These are phyloP conservation scores for Antitrichia curtipendula DNA, from an alignment of 225 moss, liverwort and hornwort genomes.

Conservation along the genomic window DNA sequence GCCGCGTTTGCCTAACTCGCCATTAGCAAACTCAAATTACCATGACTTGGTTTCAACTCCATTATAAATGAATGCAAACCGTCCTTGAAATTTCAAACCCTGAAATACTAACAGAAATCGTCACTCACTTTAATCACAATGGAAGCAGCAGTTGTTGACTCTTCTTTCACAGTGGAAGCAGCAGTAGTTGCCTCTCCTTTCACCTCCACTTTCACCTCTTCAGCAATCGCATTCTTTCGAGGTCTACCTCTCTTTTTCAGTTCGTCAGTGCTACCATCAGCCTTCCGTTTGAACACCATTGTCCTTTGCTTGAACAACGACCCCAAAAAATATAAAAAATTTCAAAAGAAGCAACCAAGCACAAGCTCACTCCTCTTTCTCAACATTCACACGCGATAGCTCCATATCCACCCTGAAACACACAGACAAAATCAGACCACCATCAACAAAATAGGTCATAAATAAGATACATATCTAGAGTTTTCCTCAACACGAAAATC, in stretches of 20 bases:
- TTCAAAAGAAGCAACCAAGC: not conserved
- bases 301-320: not conserved
- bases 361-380: not conserved
- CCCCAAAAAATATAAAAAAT: not conserved
- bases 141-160: not conserved
- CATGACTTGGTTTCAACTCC: not conserved
- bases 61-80: not conserved
- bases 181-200: not conserved
- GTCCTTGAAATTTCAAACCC: not conserved
- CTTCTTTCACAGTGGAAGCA: not conserved
- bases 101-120: not conserved
- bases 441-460: not conserved
- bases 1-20: not conserved
- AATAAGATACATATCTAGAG: not conserved
- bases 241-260: slow-evolving; percentile 15
- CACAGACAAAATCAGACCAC: not conserved
- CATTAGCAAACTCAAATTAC: not conserved
- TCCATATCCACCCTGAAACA: not conserved
- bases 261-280: not conserved
- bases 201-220: not conserved
- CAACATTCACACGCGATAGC: not conserved
- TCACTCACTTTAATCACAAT: slow-evolving; percentile 3
- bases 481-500: not conserved
- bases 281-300: slow-evolving; percentile 24
- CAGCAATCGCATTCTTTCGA: not conserved